phyloP scores from a whole-genome alignment of 257 asterid genomes.

The Lycium barbarum region DNA sequence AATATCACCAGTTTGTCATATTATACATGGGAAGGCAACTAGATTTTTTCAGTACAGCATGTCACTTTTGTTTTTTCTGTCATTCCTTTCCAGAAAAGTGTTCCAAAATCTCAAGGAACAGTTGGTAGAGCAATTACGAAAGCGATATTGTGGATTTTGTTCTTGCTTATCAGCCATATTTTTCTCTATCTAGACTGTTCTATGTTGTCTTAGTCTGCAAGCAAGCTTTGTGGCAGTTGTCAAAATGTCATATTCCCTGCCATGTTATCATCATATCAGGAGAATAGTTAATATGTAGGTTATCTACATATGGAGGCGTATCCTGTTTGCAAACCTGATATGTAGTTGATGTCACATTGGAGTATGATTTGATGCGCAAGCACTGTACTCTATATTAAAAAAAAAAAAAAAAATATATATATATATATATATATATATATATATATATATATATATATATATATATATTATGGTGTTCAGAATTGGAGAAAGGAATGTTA shows the following conservation, averaged over 20 bases:
- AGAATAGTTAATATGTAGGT: background rate
- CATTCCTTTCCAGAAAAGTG: background rate
- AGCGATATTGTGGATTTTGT: background rate
- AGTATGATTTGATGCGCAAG: background rate
- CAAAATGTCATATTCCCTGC: background rate
- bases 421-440: too few species aligned
- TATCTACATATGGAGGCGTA: background rate
- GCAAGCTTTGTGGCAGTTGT: background rate
- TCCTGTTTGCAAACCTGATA: background rate
- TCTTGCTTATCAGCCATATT: conserved; percentile 8
- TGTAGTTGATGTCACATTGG: background rate
- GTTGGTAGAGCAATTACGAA: background rate
- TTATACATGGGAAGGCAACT: conserved; percentile 2
- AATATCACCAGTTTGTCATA: background rate
- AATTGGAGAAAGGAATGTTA: background rate
- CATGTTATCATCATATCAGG: background rate
- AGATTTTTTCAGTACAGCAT: background rate
- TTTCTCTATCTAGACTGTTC: background rate
- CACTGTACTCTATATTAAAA: background rate
- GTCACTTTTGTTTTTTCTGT: background rate
- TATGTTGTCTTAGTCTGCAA: background rate
- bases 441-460: too few species aligned
- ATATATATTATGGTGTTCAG: background rate
- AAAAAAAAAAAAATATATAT: too few species aligned
- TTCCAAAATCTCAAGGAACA: background rate